Evolutionary conservation across 805 yeast species (phyloP).

Genomic region (Candida loeiensis): DNA sequence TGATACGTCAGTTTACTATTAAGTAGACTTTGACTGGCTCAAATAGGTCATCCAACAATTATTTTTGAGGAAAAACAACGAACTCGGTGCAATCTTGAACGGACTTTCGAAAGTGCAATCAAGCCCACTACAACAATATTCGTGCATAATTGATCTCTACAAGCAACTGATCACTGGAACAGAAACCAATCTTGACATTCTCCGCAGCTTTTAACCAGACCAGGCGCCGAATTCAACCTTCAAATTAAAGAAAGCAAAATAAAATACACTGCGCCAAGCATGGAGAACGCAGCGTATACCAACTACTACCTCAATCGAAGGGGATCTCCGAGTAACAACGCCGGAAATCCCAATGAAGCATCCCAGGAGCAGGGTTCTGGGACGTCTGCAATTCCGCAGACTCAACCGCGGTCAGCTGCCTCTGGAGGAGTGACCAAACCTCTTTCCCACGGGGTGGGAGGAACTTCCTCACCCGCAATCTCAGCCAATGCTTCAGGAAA

Average conservation of each 20-base stretch:
- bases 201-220: too few relatives aligned
- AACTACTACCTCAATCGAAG: constrained; percentile 8
- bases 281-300: constrained; percentile 8
- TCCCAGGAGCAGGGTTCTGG: not conserved
- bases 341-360: not conserved
- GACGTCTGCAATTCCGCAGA: not conserved
- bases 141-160: not conserved
- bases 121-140: not conserved
- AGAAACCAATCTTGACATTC: too few relatives aligned
- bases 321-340: constrained; percentile 3
- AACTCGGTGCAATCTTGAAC: not conserved
- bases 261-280: not conserved
- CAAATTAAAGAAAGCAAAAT: not conserved
- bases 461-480: not conserved
- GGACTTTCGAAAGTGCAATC: not conserved
- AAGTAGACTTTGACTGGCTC: not conserved
- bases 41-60: not conserved
- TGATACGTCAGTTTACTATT: not conserved
- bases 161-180: not conserved
- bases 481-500: not conserved
- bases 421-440: not conserved
- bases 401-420: constrained; percentile 1
- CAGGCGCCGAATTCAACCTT: too few relatives aligned
- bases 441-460: not conserved
- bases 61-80: not conserved